Base-by-base conservation (phyloP, 345 rosid genomes). In the Barbarea vulgaris region DNA sequence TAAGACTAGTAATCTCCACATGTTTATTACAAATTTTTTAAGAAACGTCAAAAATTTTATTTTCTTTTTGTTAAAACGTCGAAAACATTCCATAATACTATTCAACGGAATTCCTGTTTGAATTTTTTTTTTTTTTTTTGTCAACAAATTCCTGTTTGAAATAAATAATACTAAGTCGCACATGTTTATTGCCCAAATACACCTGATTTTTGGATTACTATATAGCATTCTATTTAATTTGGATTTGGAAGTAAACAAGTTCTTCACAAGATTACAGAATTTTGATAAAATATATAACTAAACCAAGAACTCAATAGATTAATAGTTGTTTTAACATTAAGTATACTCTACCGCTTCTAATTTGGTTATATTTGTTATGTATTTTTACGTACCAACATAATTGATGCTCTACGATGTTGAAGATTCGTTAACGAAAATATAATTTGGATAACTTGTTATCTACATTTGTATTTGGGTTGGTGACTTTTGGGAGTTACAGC, bases 401-500 rank as follows among this genome's bases (percentile, higher is more conserved):
- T 25, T 19, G 5, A 36, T 72, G 51, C 48, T 70, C 13, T 47
- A 47, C 50, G 19, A 47, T 58, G 61, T 22, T 70, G 67, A 59
- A 58, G 11, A 44, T 22, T 46, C 42, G 34, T 46, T 47, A 13
- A 34, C 33, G 10, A 5, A 57, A 17, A 30, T 58, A 30, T 57
- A 44, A 15, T 34, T 33, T 47, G 42, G 9, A 44, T 7, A 44
- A 44, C n/a, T n/a, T 44, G 50, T n/a, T 36, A 24, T 41, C 39
- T 18, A 60, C 17, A 33, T 14, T 48, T 71, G 18, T 48, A n/a
- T 46, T 15, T 60, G 59, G 66, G 33, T 61, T 70, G 67, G 13
- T 48, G 39, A 59, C 7, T 72, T 36, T 72, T 62, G 70, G 70
- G 55, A 54, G 71, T 55, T 54, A 44, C 48, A 73, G 34, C 64